Percentiles rank a stretch among this genome's conserved stretches.
These are phyloP conservation scores for Rubus idaeus DNA, from an alignment of 306 rosid genomes.

Conservation along the genomic window DNA sequence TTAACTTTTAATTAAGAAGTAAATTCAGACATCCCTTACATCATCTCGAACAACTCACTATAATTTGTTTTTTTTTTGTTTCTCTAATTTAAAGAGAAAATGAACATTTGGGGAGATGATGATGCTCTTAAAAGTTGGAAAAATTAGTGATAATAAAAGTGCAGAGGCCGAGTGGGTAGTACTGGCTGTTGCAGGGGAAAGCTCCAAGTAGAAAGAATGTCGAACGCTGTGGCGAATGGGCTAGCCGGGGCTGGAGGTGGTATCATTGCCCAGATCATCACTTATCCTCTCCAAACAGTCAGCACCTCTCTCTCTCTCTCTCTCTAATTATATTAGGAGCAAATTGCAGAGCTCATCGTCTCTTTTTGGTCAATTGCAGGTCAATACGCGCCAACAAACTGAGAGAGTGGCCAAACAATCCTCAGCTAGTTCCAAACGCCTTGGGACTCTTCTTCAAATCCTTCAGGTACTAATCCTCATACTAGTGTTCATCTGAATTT, in stretches of 20 bases:
- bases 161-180: background rate
- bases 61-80: too few species aligned
- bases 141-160: background rate
- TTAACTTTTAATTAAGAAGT: too few species aligned
- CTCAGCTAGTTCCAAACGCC: slow-evolving; percentile 25
- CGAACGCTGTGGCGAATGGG: slow-evolving; percentile 77
- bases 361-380: slow-evolving; percentile 38
- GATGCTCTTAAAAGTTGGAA: too few species aligned
- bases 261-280: slow-evolving; percentile 76
- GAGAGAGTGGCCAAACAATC: slow-evolving; percentile 63
- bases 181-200: too few species aligned
- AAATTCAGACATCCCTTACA: too few species aligned
- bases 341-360: background rate
- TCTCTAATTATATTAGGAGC: too few species aligned
- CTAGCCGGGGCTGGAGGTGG: slow-evolving; percentile 87
- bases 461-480: slow-evolving; percentile 43
- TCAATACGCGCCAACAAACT: slow-evolving; percentile 83
- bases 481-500: background rate
- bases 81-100: too few species aligned
- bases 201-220: slow-evolving; percentile 23
- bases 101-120: too few species aligned
- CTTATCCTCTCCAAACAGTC: slow-evolving; percentile 84
- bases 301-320: too few species aligned
- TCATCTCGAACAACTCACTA: too few species aligned
- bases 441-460: slow-evolving; percentile 62